Percentiles rank a stretch among this genome's conserved stretches.
phyloP scores from a whole-genome alignment of 768 basidiomycete genomes.

The Lepiota brunneoincarnata region DNA sequence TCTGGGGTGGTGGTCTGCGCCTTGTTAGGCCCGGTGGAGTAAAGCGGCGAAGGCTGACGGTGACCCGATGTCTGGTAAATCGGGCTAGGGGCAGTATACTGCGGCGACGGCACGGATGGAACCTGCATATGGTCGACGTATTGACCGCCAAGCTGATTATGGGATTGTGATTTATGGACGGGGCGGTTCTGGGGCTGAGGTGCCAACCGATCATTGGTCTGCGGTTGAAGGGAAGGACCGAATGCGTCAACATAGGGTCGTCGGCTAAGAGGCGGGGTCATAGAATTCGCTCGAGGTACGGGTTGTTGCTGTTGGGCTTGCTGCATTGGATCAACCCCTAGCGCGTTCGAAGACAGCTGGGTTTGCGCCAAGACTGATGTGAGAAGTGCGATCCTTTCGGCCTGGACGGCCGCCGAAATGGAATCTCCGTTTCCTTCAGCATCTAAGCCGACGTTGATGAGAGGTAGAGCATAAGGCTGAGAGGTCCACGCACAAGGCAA shows the following conservation, averaged over 20 bases:
- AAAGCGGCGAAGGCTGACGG: conserved; percentile 37
- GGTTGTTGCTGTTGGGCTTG: conserved; percentile 15
- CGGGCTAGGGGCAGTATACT: conserved; percentile 34
- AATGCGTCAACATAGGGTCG: conserved; percentile 34
- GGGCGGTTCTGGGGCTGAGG: conserved; percentile 20
- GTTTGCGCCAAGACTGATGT: conserved; percentile 69
- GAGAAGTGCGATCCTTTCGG: conserved; percentile 78
- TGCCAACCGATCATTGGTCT: background rate
- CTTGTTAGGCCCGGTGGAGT: conserved; percentile 26
- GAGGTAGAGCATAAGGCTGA: conserved; percentile 9
- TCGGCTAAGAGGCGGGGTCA: conserved; percentile 44
- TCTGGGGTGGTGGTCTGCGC: conserved; percentile 16
- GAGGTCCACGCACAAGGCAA: conserved; percentile 60
- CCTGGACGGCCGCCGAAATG: conserved; percentile 80
- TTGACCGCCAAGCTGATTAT: conserved; percentile 44
- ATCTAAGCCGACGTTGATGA: conserved; percentile 37
- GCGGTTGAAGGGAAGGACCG: conserved; percentile 23
- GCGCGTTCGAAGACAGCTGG: conserved; percentile 26
- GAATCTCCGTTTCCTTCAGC: conserved; percentile 89
- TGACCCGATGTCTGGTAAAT: conserved; percentile 72
- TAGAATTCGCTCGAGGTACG: conserved; percentile 38
- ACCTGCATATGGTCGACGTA: conserved; percentile 23
- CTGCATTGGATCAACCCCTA: conserved; percentile 10
- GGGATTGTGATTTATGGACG: conserved; percentile 53
- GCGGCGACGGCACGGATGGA: conserved; percentile 14